Evolutionary conservation across 306 rosid species (phyloP), one percentile per base, ranked within the genome.

Genomic region (Leucaena leucocephala): DNA sequence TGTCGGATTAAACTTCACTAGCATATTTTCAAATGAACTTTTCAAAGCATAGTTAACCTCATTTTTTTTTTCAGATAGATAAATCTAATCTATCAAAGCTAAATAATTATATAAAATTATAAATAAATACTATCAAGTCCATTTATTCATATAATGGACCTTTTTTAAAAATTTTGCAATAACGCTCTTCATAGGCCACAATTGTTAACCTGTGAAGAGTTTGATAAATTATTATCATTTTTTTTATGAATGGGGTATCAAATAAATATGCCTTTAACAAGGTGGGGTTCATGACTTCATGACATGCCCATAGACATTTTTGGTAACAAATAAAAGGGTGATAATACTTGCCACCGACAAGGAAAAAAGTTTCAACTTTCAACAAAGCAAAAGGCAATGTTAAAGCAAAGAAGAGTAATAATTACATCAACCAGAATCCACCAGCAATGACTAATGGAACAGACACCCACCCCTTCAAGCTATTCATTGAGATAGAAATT

Each of bases 361-460:
- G 87, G 45, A 17, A 73, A 75, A 63, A 82, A 55, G 85, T 68
- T 81, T 78, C 85, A 80, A 21, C 83, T 68, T 44, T 68, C 54
- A 68, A 44, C 81, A 83, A 83, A 87, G 86, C 54, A 80, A 87
- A 86, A 80, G 75, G 63, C 39, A 80, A 73, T 57, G 81, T 57
- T 65, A 82, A 85, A 85, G 90, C 84, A 85, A 59, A 57, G 64
- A 58, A 58, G 64, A 33, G 59, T 75, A 80, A 83, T 85, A 87
- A 85, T 83, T 72, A 87, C 88, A 85, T 78, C 84, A 81, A 87
- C 89, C 82, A 76, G 75, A 74, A 80, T 73, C 85, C 85, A 85
- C 80, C 79, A 69, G 64, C 83, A 84, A 84, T 67, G 54, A 80
- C 82, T 74, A 78, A 78, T 78, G 76, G 76, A 81, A 80, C 78